Evolutionary conservation across 306 rosid genomes (phyloP).

Genomic region (Fragaria iinumae): DNA sequence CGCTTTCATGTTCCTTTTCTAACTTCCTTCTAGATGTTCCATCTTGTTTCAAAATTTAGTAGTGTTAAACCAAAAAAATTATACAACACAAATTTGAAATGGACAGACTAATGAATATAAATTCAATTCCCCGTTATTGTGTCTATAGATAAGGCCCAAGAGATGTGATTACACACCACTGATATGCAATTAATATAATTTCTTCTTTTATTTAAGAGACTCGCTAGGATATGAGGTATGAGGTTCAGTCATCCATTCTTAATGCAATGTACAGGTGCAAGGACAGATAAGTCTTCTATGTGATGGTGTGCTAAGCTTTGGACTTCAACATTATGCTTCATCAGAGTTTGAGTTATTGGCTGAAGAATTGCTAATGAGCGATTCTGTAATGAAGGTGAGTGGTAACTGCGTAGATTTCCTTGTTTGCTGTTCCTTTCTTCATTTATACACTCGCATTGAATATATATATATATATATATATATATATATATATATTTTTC

Average conservation of each 20-base stretch:
- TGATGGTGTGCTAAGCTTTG: constrained; percentile 88
- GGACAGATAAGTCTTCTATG: constrained; percentile 92
- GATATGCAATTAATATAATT: background rate
- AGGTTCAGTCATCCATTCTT: background rate
- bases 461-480: too few relatives aligned
- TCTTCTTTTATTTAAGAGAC: background rate
- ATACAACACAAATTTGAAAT: background rate
- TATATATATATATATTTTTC: too few relatives aligned
- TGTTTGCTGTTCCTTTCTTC: background rate
- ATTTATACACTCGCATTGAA: too few relatives aligned
- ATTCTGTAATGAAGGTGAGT: constrained; percentile 83
- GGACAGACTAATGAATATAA: background rate
- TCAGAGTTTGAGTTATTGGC: constrained; percentile 98
- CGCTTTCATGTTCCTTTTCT: background rate
- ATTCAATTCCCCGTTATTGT: background rate
- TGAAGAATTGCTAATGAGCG: constrained; percentile 94
- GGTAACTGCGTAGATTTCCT: constrained; percentile 17
- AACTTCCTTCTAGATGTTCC: background rate
- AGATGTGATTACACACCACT: background rate
- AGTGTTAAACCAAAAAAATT: background rate
- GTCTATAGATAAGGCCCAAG: background rate
- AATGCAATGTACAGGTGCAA: constrained; percentile 67
- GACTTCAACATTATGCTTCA: constrained; percentile 80
- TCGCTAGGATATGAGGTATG: background rate
- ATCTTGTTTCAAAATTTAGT: background rate